These are phyloP conservation scores for Leccinum solheimii DNA, from an alignment of 1,284 basidiomycete species.

Conservation along the genomic window DNA sequence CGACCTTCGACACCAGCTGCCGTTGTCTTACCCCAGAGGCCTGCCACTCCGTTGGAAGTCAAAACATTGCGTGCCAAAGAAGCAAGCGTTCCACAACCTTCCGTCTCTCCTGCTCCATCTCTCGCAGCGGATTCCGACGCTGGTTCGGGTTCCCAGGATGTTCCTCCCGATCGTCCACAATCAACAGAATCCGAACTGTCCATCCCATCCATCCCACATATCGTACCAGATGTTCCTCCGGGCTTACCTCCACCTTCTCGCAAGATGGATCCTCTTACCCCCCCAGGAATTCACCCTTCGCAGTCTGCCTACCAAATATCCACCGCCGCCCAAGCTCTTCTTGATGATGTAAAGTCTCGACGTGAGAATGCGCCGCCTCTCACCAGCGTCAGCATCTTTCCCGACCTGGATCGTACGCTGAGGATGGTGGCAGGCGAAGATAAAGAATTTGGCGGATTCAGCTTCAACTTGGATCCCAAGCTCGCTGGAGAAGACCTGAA, in stretches of 20 bases:
- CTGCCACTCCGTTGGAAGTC: slow-evolving; percentile 47
- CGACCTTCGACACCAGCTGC: slow-evolving; percentile 61
- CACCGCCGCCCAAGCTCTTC: slow-evolving; percentile 75
- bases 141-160: slow-evolving; percentile 40
- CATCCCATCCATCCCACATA: slow-evolving; percentile 45
- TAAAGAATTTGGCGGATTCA: slow-evolving; percentile 64
- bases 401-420: slow-evolving; percentile 83
- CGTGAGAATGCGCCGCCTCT: slow-evolving; percentile 57
- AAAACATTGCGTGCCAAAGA: slow-evolving; percentile 46
- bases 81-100: slow-evolving; percentile 36
- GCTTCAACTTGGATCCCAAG: slow-evolving; percentile 79
- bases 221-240: slow-evolving; percentile 52
- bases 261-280: slow-evolving; percentile 51
- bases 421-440: slow-evolving; percentile 64
- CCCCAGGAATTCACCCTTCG: slow-evolving; percentile 55
- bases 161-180: slow-evolving; percentile 45
- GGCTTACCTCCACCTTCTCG: slow-evolving; percentile 58
- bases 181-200: slow-evolving; percentile 46
- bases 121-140: slow-evolving; percentile 42
- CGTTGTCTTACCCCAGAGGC: slow-evolving; percentile 40
- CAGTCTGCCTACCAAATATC: slow-evolving; percentile 84
- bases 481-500: slow-evolving; percentile 55
- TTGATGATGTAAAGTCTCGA: slow-evolving; percentile 81
- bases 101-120: slow-evolving; percentile 53
- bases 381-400: slow-evolving; percentile 72